A percentile compares a stretch with the other conserved stretches of the same genome.
phyloP scores from a whole-genome alignment of 352 stramenopile species.

The Thalassiosira exigua region DNA sequence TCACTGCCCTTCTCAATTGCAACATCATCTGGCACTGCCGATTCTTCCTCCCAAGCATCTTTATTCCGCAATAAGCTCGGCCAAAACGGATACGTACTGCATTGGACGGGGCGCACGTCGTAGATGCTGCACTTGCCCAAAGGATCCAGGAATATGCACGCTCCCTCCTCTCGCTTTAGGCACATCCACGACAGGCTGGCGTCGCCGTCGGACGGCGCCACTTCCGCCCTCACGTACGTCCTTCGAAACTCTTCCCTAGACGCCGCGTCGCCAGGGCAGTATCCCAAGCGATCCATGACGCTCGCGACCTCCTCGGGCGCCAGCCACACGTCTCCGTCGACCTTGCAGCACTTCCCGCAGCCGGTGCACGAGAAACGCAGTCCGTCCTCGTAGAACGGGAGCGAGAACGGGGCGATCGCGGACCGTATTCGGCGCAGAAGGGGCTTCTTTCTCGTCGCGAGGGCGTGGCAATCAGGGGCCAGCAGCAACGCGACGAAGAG shows the following conservation, averaged over 20 bases:
- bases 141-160: slow-evolving; percentile 68
- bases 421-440: slow-evolving; percentile 38
- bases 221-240: slow-evolving; percentile 37
- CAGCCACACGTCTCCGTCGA: slow-evolving; percentile 60
- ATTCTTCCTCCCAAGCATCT: slow-evolving; percentile 59
- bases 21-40: slow-evolving; percentile 43
- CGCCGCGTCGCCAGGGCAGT: slow-evolving; percentile 9
- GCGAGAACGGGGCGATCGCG: slow-evolving; percentile 23
- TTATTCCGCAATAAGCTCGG: slow-evolving; percentile 52
- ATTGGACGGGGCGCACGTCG: slow-evolving; percentile 62
- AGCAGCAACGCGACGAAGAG: slow-evolving; percentile 6
- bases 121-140: slow-evolving; percentile 67
- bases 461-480: slow-evolving; percentile 14
- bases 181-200: slow-evolving; percentile 45
- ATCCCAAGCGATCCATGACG: slow-evolving; percentile 41
- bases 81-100: slow-evolving; percentile 75
- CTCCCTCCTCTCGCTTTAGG: slow-evolving; percentile 41
- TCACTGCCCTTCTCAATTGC: slow-evolving; percentile 22
- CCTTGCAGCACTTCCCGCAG: slow-evolving; percentile 65
- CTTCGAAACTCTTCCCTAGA: slow-evolving; percentile 33
- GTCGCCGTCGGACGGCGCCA: slow-evolving; percentile 20
- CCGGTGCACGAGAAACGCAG: slow-evolving; percentile 55
- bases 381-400: slow-evolving; percentile 47
- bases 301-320: slow-evolving; percentile 42
- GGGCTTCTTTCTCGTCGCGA: slow-evolving; percentile 17